A percentile compares a stretch with the other conserved stretches of the same genome.
Conservation (phyloP, 2,329 filamentous ascomycete genomes). For the Metarhizium sp. region DNA sequence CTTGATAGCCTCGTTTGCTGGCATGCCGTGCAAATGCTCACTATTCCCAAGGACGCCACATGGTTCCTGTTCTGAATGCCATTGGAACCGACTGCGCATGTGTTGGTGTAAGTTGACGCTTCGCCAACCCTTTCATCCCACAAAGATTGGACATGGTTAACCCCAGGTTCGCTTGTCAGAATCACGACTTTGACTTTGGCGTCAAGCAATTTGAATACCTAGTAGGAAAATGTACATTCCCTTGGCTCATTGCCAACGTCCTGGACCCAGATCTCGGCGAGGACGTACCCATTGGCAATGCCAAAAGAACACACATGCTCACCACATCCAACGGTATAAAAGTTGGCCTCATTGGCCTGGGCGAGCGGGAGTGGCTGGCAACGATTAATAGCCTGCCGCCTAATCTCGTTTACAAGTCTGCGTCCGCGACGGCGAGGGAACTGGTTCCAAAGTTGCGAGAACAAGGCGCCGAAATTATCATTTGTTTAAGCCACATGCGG, state of each 20-base stretch:
- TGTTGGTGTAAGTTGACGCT: conserved; percentile 54
- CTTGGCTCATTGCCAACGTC: conserved; percentile 85
- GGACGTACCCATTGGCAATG: conserved; percentile 64
- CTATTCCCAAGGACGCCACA: conserved; percentile 55
- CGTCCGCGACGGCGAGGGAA: conserved; percentile 64
- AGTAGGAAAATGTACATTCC: conserved; percentile 66
- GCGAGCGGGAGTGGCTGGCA: conserved; percentile 80
- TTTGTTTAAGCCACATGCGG: conserved; percentile 76
- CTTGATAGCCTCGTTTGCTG: background rate
- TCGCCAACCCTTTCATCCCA: background rate
- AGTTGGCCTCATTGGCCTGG: conserved; percentile 75
- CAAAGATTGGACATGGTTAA: background rate
- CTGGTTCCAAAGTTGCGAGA: conserved; percentile 63
- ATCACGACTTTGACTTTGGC: conserved; percentile 90
- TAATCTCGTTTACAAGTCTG: conserved; percentile 72
- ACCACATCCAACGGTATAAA: conserved; percentile 77
- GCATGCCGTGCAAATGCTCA: background rate
- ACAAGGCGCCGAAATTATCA: conserved; percentile 72
- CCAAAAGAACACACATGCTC: conserved; percentile 65
- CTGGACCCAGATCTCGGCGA: conserved; percentile 74
- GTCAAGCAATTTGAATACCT: conserved; percentile 71
- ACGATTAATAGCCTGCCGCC: conserved; percentile 83
- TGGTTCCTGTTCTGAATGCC: conserved; percentile 76
- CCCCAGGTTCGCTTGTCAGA: conserved; percentile 34
- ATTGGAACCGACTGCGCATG: conserved; percentile 74